Percentiles rank a stretch among this genome's conserved stretches.
These are phyloP conservation scores for Ziziphus jujuba DNA, from an alignment of 306 rosid species.

Conservation along the genomic window DNA sequence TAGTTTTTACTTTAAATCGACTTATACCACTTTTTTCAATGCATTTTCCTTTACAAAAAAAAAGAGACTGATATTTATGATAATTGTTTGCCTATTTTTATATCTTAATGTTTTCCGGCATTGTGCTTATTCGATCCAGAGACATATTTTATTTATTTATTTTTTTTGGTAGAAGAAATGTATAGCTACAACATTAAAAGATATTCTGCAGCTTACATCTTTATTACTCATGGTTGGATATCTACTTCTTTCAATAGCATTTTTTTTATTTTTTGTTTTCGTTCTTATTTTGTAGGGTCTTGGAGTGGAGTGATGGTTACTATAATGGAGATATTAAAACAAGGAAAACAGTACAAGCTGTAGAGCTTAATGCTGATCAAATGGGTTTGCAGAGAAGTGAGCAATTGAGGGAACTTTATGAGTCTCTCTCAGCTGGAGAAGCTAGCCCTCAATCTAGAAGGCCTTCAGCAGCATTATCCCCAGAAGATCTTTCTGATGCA, in stretches of 20 bases:
- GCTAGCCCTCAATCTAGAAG: constrained; percentile 56
- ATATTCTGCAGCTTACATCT: no score
- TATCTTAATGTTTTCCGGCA: no score
- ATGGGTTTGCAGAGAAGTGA: constrained; percentile 75
- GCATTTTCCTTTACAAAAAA: not conserved
- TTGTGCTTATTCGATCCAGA: no score
- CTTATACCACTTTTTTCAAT: not conserved
- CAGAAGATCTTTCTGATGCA: constrained; percentile 81
- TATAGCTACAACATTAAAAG: no score
- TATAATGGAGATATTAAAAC: constrained; percentile 94
- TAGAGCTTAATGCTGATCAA: constrained; percentile 64
- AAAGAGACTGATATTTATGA: not conserved
- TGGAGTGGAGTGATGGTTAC: constrained; percentile 84
- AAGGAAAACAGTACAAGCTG: constrained; percentile 70
- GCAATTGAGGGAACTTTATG: constrained; percentile 63
- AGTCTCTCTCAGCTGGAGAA: constrained; percentile 61
- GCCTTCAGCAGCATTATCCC: constrained; percentile 79
- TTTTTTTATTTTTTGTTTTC: no score
- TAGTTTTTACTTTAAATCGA: no score
- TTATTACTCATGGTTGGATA: no score
- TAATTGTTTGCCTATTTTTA: not conserved
- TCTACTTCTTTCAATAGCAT: constrained; percentile 1
- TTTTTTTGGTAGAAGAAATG: no score
- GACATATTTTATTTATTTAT: no score
- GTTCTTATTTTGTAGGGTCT: constrained; percentile 42